Percentiles rank a stretch among this genome's conserved stretches.
These are phyloP conservation scores for Peterozyma xylosa DNA, from an alignment of 805 yeast species.

Conservation along the genomic window DNA sequence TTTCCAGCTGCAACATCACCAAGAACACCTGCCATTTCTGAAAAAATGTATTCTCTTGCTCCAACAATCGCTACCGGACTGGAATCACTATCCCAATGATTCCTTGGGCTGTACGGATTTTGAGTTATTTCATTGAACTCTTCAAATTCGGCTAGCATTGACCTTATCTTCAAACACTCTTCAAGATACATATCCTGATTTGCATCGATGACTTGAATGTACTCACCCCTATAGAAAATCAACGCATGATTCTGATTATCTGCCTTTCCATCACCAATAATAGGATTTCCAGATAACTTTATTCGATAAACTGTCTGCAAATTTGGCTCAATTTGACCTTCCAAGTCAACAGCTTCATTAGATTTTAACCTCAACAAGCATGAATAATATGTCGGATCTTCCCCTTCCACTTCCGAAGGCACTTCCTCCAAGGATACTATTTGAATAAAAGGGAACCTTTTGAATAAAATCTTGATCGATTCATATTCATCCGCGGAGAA, in stretches of 20 bases:
- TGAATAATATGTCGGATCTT: constrained; percentile 46
- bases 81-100: constrained; percentile 31
- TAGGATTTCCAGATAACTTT: constrained; percentile 88
- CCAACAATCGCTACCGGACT: constrained; percentile 87
- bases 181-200: constrained; percentile 94
- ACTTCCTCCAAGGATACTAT: constrained; percentile 51
- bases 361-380: constrained; percentile 52
- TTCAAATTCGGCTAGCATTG: constrained; percentile 86
- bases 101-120: constrained; percentile 45
- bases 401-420: constrained; percentile 29
- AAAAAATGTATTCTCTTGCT: constrained; percentile 90
- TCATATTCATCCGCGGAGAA: constrained; percentile 60
- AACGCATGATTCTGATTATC: constrained; percentile 90
- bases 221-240: constrained; percentile 87
- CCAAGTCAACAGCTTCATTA: constrained; percentile 27
- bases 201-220: constrained; percentile 91
- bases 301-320: constrained; percentile 37
- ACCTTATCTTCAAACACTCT: constrained; percentile 85
- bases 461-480: constrained; percentile 59
- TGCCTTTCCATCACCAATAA: constrained; percentile 92
- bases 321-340: constrained; percentile 50
- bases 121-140: constrained; percentile 48
- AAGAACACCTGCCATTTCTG: constrained; percentile 84
- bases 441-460: constrained; percentile 62
- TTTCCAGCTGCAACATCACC: constrained; percentile 98